Evolutionary conservation across 2,329 filamentous ascomycete species (phyloP).

Genomic region (Beauveria sp.): DNA sequence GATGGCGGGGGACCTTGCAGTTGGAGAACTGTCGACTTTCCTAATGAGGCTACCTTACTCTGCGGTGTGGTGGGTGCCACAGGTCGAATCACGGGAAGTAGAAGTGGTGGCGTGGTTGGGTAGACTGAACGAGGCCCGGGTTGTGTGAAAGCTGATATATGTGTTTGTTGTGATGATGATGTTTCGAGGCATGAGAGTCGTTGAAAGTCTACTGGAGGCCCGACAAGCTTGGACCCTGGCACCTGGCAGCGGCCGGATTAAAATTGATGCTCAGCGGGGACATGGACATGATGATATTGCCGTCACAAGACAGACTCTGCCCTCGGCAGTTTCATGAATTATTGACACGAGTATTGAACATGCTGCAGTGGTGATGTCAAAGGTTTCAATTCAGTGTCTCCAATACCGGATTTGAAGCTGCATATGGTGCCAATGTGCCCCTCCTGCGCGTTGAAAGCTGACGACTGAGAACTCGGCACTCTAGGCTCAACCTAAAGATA

Average conservation of each 20-base stretch:
- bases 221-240: not conserved
- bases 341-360: too few species aligned
- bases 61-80: not conserved
- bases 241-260: not conserved
- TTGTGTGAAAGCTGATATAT: not conserved
- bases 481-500: not conserved
- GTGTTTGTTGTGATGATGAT: not conserved
- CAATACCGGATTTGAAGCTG: not conserved
- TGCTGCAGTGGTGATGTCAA: not conserved
- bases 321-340: not conserved
- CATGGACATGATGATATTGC: not conserved
- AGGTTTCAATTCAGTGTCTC: not conserved
- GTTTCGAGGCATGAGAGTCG: not conserved
- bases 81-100: not conserved
- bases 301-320: not conserved
- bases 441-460: not conserved
- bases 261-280: not conserved
- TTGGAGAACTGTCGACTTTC: constrained; percentile 4
- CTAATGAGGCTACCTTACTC: constrained; percentile 4
- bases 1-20: constrained; percentile 3
- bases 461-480: not conserved
- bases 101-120: not conserved
- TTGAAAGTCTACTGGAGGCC: not conserved
- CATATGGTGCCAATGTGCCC: not conserved
- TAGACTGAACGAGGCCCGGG: not conserved